Evolutionary conservation across 2,329 filamentous ascomycete genomes (phyloP).

Genomic region (Xylariales sp.): DNA sequence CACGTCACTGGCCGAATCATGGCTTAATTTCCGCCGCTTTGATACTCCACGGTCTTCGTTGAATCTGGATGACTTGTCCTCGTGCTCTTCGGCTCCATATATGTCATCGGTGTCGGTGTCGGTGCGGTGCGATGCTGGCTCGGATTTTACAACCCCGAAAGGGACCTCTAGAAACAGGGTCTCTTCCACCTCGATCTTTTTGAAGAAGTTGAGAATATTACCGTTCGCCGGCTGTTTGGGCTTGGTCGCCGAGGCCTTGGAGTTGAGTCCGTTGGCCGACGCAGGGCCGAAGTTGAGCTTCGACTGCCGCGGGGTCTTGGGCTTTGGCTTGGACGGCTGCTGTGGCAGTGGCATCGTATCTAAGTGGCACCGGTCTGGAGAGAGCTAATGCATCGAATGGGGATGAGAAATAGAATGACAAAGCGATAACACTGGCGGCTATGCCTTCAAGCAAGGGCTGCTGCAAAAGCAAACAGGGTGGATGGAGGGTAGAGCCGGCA

Average conservation of each 20-base stretch:
- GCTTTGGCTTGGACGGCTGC: slow-evolving; percentile 5
- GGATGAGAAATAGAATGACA: too few species aligned
- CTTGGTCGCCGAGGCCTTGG: slow-evolving; percentile 19
- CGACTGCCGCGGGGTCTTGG: slow-evolving; percentile 13
- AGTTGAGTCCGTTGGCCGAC: slow-evolving; percentile 10
- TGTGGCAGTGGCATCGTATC: neutral
- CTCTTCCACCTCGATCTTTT: slow-evolving; percentile 59
- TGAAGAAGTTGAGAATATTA: slow-evolving; percentile 72
- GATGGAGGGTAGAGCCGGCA: too few species aligned
- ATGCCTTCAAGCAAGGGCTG: too few species aligned
- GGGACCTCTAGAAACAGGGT: slow-evolving; percentile 48
- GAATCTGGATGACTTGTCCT: slow-evolving; percentile 24
- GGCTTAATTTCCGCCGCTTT: slow-evolving; percentile 38
- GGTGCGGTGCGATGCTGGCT: slow-evolving; percentile 20
- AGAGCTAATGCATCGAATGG: too few species aligned
- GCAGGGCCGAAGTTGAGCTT: slow-evolving; percentile 23
- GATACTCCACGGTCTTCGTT: slow-evolving; percentile 31
- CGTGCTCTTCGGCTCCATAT: slow-evolving; percentile 26
- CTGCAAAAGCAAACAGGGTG: too few species aligned
- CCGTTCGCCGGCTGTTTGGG: slow-evolving; percentile 46
- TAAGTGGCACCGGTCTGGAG: too few species aligned
- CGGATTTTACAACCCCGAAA: slow-evolving; percentile 21
- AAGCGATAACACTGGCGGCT: too few species aligned
- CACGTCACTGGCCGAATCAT: slow-evolving; percentile 11
- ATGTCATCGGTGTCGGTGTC: slow-evolving; percentile 25